These are phyloP conservation scores for Pugionium cornutum DNA, from an alignment of 345 rosid species.

Conservation along the genomic window DNA sequence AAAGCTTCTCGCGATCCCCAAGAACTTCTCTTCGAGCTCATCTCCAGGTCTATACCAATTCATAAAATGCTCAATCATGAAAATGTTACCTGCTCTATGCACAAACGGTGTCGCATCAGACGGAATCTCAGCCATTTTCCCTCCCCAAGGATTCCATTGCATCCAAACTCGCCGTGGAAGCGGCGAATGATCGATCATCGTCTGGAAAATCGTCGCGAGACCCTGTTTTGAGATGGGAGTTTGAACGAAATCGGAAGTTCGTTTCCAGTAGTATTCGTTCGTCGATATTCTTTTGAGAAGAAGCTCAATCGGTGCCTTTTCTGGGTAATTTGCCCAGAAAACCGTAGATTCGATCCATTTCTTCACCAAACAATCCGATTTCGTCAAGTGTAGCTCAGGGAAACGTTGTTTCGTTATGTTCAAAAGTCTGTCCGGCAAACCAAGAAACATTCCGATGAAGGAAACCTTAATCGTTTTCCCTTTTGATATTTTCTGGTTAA, in stretches of 20 bases:
- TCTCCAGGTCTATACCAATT: slow-evolving; percentile 48
- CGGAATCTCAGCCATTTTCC: slow-evolving; percentile 54
- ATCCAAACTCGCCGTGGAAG: slow-evolving; percentile 38
- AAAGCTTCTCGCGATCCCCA: slow-evolving; percentile 42
- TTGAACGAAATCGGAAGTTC: slow-evolving; percentile 69
- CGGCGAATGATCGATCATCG: slow-evolving; percentile 45
- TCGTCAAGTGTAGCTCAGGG: slow-evolving; percentile 51
- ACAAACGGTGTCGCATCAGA: slow-evolving; percentile 53
- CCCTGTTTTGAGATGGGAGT: slow-evolving; percentile 44
- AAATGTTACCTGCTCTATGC: slow-evolving; percentile 57
- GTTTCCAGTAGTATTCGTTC: slow-evolving; percentile 46
- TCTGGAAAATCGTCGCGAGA: slow-evolving; percentile 43
- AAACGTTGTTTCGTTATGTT: slow-evolving; percentile 41
- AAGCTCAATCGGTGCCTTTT: slow-evolving; percentile 31
- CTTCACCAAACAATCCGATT: slow-evolving; percentile 49
- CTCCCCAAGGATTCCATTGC: slow-evolving; percentile 66
- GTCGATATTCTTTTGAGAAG: slow-evolving; percentile 38
- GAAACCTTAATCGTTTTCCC: slow-evolving; percentile 49
- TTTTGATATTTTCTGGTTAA: slow-evolving; percentile 26
- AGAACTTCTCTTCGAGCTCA: slow-evolving; percentile 35
- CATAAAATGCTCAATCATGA: slow-evolving; percentile 56
- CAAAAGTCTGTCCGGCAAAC: slow-evolving; percentile 45
- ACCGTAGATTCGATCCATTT: slow-evolving; percentile 57
- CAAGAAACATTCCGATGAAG: slow-evolving; percentile 54
- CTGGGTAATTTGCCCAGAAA: slow-evolving; percentile 47